Conservation (phyloP, 208 protist species). For the Acanthamoeba royreba region DNA sequence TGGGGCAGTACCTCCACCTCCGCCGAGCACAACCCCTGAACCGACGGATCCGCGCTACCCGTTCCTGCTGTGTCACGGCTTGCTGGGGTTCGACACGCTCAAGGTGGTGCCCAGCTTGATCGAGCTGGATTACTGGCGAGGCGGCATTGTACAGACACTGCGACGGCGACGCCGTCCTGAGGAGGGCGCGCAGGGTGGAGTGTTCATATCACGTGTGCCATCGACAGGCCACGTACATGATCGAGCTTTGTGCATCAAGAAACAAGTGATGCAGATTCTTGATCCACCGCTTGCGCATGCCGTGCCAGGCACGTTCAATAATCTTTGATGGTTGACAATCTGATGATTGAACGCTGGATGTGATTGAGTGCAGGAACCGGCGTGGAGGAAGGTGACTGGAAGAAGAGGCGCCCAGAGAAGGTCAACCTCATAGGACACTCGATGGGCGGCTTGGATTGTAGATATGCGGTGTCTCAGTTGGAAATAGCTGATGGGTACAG, state of each 20-base stretch:
- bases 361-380: neutral
- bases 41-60: neutral
- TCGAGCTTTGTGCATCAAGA: slow-evolving; percentile 1
- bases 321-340: neutral
- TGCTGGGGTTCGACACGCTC: slow-evolving; percentile 40
- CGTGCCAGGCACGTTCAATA: neutral
- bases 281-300: neutral
- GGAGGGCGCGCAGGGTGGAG: neutral
- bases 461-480: neutral
- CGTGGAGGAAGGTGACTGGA: neutral
- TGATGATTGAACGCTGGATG: neutral
- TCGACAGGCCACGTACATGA: slow-evolving; percentile 29
- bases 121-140: slow-evolving; percentile 30
- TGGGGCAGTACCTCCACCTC: neutral
- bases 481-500: neutral
- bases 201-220: slow-evolving; percentile 16
- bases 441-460: slow-evolving; percentile 19
- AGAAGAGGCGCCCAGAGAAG: neutral
- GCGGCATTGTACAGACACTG: slow-evolving; percentile 9
- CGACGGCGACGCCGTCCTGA: neutral
- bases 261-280: neutral
- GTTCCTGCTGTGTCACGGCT: slow-evolving; percentile 29
- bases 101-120: slow-evolving; percentile 26
- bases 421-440: slow-evolving; percentile 40
- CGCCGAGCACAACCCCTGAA: neutral